phyloP scores from a whole-genome alignment of 2,329 filamentous ascomycete species.

The Fusarium duplospermum region DNA sequence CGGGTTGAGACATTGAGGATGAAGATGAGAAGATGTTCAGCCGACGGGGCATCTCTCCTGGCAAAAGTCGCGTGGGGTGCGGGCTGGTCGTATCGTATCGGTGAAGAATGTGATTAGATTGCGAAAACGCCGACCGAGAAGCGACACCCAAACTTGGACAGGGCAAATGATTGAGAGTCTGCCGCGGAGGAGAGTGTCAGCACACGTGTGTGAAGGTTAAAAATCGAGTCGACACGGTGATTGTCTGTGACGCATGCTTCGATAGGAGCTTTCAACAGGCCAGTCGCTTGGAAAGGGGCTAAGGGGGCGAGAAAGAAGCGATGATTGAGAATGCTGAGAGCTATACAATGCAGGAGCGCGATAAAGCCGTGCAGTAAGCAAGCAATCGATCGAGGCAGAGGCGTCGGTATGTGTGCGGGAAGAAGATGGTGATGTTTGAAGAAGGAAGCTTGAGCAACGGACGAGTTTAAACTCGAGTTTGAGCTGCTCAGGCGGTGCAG shows the following conservation, averaged over 20 bases:
- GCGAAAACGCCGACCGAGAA: constrained; percentile 15
- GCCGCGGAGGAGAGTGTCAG: constrained; percentile 27
- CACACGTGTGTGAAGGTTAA: constrained; percentile 9
- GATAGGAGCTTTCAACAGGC: constrained; percentile 22
- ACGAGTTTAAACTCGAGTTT: constrained; percentile 37
- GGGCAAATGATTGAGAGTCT: constrained; percentile 12
- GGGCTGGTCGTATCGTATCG: constrained; percentile 5
- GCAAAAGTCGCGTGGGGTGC: constrained; percentile 25
- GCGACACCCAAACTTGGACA: constrained; percentile 3
- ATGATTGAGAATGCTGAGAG: background rate
- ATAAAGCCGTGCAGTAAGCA: constrained; percentile 23
- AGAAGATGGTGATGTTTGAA: constrained; percentile 30
- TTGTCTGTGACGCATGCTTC: constrained; percentile 29
- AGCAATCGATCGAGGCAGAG: constrained; percentile 19
- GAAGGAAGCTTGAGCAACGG: constrained; percentile 21
- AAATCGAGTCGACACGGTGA: constrained; percentile 10
- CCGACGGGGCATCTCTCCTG: constrained; percentile 68
- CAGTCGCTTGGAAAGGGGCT: constrained; percentile 8
- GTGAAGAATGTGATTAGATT: constrained; percentile 14
- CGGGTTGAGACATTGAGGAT: constrained; percentile 59
- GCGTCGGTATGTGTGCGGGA: constrained; percentile 18
- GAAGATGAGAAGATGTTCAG: constrained; percentile 68
- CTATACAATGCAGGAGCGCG: constrained; percentile 19
- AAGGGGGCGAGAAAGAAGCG: background rate
- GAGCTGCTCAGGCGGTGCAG: constrained; percentile 6